Conservation (phyloP, 2,329 filamentous ascomycete genomes). For the Monilinia vaccinii-corymbosi region DNA sequence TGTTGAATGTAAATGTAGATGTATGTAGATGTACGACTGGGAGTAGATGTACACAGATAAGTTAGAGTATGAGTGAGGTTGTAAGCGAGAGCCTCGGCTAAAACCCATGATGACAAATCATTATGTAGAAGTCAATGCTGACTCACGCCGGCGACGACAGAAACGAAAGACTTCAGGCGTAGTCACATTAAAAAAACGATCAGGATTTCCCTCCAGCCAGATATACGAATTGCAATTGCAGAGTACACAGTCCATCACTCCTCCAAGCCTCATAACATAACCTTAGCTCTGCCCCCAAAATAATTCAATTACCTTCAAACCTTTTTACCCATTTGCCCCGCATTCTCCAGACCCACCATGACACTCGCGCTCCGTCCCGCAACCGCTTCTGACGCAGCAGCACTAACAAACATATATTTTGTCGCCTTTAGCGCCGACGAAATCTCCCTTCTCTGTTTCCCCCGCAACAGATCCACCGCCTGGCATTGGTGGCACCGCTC, state of each 20-base stretch:
- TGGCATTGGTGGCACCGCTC: constrained; percentile 31
- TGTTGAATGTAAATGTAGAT: background rate
- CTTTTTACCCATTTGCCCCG: background rate
- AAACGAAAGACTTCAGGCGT: background rate
- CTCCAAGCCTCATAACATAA: too few species aligned
- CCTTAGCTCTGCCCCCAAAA: too few species aligned
- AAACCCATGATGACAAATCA: background rate
- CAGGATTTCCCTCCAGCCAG: background rate
- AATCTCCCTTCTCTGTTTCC: constrained; percentile 34
- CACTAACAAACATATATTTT: constrained; percentile 36
- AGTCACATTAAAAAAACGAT: background rate
- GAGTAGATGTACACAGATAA: too few species aligned
- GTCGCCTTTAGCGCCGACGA: constrained; percentile 35
- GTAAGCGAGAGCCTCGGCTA: background rate
- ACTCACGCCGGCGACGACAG: background rate
- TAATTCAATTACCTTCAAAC: too few species aligned
- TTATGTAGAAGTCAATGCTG: background rate
- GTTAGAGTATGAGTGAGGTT: background rate
- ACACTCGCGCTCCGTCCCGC: constrained; percentile 32
- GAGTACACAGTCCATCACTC: background rate
- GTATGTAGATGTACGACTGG: background rate
- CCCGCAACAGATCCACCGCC: constrained; percentile 19
- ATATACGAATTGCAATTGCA: background rate
- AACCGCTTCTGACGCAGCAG: constrained; percentile 33
- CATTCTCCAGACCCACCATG: constrained; percentile 15